Evolutionary conservation across 78 protist genomes (phyloP).

Genomic region (Dictyostelium firmibasis): DNA sequence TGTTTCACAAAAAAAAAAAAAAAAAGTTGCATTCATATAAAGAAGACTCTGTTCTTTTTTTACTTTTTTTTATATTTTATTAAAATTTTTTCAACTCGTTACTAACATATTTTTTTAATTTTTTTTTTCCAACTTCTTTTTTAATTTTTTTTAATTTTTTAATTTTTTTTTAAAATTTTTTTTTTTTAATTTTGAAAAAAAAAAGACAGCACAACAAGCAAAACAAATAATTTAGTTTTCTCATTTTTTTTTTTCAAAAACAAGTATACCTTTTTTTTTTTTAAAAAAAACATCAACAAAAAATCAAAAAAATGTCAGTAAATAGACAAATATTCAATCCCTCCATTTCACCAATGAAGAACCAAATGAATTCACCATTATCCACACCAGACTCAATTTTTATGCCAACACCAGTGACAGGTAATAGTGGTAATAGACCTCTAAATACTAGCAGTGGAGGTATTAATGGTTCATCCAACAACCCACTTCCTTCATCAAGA

Average conservation of each 20-base stretch:
- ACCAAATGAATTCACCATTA: background rate
- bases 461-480: background rate
- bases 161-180: background rate
- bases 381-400: slow-evolving; percentile 13
- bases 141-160: background rate
- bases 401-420: background rate
- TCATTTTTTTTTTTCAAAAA: background rate
- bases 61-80: no score
- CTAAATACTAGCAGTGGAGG: background rate
- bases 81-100: background rate
- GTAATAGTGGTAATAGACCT: background rate
- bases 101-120: background rate
- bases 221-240: background rate
- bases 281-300: background rate
- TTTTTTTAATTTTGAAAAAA: background rate
- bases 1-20: background rate
- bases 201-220: background rate
- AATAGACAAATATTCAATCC: slow-evolving; percentile 7
- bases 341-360: background rate
- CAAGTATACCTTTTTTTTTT: background rate
- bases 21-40: no score
- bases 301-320: slow-evolving; percentile 5
- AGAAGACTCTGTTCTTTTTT: background rate
- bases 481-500: background rate
- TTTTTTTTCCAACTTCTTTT: background rate